These are phyloP conservation scores for Fabrea salina DNA, from an alignment of 169 alveolate genomes.

Conservation along the genomic window DNA sequence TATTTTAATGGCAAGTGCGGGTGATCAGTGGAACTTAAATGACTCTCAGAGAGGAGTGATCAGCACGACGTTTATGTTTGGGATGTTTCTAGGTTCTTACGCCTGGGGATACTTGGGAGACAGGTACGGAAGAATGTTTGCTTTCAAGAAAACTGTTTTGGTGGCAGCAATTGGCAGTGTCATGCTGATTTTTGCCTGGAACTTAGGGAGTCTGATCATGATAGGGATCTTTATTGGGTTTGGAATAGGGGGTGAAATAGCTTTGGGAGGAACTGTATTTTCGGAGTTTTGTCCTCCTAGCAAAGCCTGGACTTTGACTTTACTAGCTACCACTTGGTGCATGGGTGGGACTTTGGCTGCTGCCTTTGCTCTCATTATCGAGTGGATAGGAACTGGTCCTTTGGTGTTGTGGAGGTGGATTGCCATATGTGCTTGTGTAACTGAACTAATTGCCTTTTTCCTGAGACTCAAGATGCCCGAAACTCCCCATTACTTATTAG, in stretches of 20 bases:
- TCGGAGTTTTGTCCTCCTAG: neutral
- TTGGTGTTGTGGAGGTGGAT: slow-evolving; percentile 19
- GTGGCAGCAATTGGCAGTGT: neutral
- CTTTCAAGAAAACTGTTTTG: slow-evolving; percentile 7
- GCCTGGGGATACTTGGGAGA: slow-evolving; percentile 23
- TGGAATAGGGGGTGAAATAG: slow-evolving; percentile 1
- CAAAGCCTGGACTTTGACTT: neutral
- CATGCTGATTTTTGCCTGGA: neutral
- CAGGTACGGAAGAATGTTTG: slow-evolving; percentile 7
- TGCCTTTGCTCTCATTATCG: too few species aligned
- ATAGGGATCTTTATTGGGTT: neutral
- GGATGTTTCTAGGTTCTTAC: slow-evolving; percentile 14
- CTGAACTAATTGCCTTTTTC: neutral
- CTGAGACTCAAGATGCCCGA: neutral
- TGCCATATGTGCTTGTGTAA: neutral
- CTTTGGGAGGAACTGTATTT: slow-evolving; percentile 26
- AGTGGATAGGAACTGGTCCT: too few species aligned
- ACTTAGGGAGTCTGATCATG: neutral
- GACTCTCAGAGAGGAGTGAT: neutral
- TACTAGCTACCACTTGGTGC: neutral
- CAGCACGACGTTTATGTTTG: neutral
- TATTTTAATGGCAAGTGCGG: neutral
- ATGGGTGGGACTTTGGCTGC: slow-evolving; percentile 22
- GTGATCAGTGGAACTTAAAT: slow-evolving; percentile 18
- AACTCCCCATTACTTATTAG: neutral